A percentile compares a stretch with the other conserved stretches of the same genome.
These are phyloP conservation scores for Exophiala sp. DNA, from an alignment of 2,329 filamentous ascomycete species.

Conservation along the genomic window DNA sequence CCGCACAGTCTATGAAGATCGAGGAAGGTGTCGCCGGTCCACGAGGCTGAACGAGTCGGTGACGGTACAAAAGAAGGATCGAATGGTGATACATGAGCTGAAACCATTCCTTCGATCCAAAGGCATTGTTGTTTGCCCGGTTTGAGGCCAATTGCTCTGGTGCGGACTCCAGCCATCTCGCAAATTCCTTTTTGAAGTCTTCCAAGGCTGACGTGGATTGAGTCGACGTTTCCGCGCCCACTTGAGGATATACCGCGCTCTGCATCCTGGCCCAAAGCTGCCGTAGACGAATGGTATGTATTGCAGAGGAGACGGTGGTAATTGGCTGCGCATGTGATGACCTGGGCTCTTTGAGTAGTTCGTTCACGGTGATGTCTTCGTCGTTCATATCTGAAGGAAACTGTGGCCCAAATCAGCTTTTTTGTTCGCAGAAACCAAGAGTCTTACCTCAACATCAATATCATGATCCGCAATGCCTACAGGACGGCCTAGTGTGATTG, in stretches of 20 bases:
- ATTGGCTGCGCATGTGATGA: constrained; percentile 10
- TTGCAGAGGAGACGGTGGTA: constrained; percentile 29
- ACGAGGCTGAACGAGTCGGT: constrained; percentile 10
- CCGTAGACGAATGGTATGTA: constrained; percentile 30
- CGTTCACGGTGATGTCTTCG: constrained; percentile 3
- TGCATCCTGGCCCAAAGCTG: constrained; percentile 29
- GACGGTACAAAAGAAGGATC: constrained; percentile 39
- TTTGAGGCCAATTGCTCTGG: constrained; percentile 22
- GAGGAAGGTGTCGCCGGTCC: not conserved
- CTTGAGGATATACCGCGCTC: constrained; percentile 24
- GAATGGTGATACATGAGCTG: constrained; percentile 39
- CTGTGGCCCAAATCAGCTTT: not conserved
- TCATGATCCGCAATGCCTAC: constrained; percentile 42
- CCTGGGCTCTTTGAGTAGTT: not conserved
- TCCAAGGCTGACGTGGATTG: constrained; percentile 11
- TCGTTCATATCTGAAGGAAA: constrained; percentile 14
- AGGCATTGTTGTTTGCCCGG: constrained; percentile 29
- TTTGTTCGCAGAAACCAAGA: not conserved
- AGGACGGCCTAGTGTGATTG: constrained; percentile 39
- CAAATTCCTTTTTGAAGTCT: constrained; percentile 26
- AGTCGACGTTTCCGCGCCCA: constrained; percentile 18
- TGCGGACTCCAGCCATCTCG: constrained; percentile 27
- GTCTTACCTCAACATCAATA: constrained; percentile 34
- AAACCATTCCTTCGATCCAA: constrained; percentile 40
- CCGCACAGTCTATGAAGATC: constrained; percentile 5